A percentile compares a stretch with the other conserved stretches of the same genome.
phyloP scores from a whole-genome alignment of 1,284 basidiomycete genomes.

The Boletus sp. region DNA sequence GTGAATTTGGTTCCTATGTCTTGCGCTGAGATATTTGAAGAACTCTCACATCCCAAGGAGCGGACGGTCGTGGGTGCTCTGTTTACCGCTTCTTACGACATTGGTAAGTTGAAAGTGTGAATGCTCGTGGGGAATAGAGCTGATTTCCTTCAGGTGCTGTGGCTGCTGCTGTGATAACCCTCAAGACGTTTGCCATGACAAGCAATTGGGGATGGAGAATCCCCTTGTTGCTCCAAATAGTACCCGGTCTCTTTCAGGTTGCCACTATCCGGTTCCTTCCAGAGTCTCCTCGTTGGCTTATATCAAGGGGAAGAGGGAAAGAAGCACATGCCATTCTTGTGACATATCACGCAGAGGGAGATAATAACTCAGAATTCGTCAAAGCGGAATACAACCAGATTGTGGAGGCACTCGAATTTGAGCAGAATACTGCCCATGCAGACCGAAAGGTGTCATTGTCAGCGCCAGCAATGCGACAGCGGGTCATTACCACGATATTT shows the following conservation, averaged over 20 bases:
- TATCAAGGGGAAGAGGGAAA: constrained; percentile 53
- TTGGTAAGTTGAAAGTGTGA: constrained; percentile 13
- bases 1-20: not conserved
- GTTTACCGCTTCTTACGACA: constrained; percentile 2
- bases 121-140: not conserved
- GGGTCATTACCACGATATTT: constrained; percentile 10
- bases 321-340: constrained; percentile 34
- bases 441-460: too few species aligned
- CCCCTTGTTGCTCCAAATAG: constrained; percentile 46
- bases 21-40: not conserved
- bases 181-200: constrained; percentile 52
- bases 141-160: constrained; percentile 15
- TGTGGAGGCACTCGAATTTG: constrained; percentile 34
- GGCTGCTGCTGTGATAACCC: constrained; percentile 3
- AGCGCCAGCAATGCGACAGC: not conserved
- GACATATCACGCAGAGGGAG: constrained; percentile 25
- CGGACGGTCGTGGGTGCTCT: constrained; percentile 17
- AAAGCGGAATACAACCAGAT: constrained; percentile 23
- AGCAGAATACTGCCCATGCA: too few species aligned
- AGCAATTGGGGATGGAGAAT: constrained; percentile 48
- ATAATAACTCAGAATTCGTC: constrained; percentile 23
- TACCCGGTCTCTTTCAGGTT: constrained; percentile 55
- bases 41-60: constrained; percentile 27
- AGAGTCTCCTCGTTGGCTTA: constrained; percentile 64
- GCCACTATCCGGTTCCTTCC: constrained; percentile 53